Percentiles rank a stretch among this genome's conserved stretches.
Conservation (phyloP, 2,329 filamentous ascomycete genomes). For the Colletotrichum zoysiae region DNA sequence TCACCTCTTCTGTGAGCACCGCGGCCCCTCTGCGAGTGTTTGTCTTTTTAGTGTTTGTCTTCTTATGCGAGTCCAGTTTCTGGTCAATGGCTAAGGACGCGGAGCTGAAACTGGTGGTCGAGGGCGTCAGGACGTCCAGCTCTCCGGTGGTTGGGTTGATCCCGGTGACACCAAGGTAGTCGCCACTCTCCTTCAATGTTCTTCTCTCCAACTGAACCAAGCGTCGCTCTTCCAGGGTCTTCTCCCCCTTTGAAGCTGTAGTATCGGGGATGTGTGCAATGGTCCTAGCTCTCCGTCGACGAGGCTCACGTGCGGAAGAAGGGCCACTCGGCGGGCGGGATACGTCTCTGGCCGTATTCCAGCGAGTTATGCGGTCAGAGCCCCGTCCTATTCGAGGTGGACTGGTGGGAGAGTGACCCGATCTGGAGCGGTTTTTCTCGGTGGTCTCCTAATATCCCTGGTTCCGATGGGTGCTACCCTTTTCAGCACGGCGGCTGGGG, state of each 20-base stretch:
- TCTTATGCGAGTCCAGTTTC: slow-evolving; percentile 50
- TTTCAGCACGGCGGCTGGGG: slow-evolving; percentile 63
- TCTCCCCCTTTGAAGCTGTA: background rate
- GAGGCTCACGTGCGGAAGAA: slow-evolving; percentile 16
- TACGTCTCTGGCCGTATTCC: slow-evolving; percentile 53
- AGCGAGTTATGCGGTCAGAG: slow-evolving; percentile 50
- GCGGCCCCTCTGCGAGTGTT: slow-evolving; percentile 56
- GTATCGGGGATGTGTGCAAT: background rate
- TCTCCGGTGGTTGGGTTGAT: slow-evolving; percentile 69
- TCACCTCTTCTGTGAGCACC: slow-evolving; percentile 60
- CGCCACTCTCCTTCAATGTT: slow-evolving; percentile 65
- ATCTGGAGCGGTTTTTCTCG: slow-evolving; percentile 37
- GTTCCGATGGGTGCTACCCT: slow-evolving; percentile 60
- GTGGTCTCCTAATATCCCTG: slow-evolving; percentile 48
- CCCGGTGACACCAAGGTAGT: slow-evolving; percentile 70
- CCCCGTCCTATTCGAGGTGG: slow-evolving; percentile 32
- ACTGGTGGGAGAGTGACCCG: slow-evolving; percentile 12
- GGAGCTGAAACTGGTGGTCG: slow-evolving; percentile 59
- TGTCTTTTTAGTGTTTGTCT: slow-evolving; percentile 51
- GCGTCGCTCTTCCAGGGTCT: slow-evolving; percentile 27
- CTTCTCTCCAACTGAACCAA: slow-evolving; percentile 54
- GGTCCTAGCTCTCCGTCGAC: slow-evolving; percentile 1
- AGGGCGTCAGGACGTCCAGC: slow-evolving; percentile 64
- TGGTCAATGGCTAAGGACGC: slow-evolving; percentile 49
- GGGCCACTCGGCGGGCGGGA: slow-evolving; percentile 10